A percentile compares a stretch with the other conserved stretches of the same genome.
phyloP scores from a whole-genome alignment of 805 yeast species.

The Tetrapisispora nanseiensis region DNA sequence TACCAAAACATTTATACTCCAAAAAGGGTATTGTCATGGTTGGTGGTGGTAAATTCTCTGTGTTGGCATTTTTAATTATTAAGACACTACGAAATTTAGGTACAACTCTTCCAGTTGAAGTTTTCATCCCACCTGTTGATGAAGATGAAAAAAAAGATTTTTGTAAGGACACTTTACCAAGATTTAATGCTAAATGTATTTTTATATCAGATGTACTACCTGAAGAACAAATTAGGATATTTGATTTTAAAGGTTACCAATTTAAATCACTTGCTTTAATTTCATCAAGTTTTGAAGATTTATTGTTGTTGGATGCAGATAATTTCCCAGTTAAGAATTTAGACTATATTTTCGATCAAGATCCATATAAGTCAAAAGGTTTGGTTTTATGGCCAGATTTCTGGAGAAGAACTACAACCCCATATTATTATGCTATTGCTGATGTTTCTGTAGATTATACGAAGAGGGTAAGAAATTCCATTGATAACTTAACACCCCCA shows the following conservation, averaged over 20 bases:
- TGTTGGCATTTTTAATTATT: constrained; percentile 58
- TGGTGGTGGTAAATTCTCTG: constrained; percentile 73
- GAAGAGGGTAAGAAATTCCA: constrained; percentile 32
- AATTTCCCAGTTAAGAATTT: constrained; percentile 62
- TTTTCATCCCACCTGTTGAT: constrained; percentile 53
- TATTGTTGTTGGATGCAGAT: constrained; percentile 67
- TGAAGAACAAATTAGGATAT: constrained; percentile 33
- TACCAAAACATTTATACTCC: constrained; percentile 31
- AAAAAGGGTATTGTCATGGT: constrained; percentile 43
- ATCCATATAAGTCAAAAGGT: constrained; percentile 46
- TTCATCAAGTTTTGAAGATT: constrained; percentile 66
- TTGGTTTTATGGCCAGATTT: constrained; percentile 76
- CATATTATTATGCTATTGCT: constrained; percentile 62
- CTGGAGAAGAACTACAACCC: constrained; percentile 80
- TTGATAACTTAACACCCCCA: constrained; percentile 31
- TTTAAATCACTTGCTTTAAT: constrained; percentile 61
- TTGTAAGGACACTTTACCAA: constrained; percentile 53
- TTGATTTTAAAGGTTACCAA: constrained; percentile 51
- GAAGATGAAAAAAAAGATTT: constrained; percentile 55
- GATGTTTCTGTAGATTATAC: constrained; percentile 40
- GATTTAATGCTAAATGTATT: constrained; percentile 49
- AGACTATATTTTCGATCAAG: constrained; percentile 46
- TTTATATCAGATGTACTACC: constrained; percentile 49
- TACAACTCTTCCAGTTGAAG: constrained; percentile 68
- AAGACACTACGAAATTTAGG: constrained; percentile 44